These are phyloP conservation scores for Gastrolobium bilobum DNA, from an alignment of 306 rosid species.

Conservation along the genomic window DNA sequence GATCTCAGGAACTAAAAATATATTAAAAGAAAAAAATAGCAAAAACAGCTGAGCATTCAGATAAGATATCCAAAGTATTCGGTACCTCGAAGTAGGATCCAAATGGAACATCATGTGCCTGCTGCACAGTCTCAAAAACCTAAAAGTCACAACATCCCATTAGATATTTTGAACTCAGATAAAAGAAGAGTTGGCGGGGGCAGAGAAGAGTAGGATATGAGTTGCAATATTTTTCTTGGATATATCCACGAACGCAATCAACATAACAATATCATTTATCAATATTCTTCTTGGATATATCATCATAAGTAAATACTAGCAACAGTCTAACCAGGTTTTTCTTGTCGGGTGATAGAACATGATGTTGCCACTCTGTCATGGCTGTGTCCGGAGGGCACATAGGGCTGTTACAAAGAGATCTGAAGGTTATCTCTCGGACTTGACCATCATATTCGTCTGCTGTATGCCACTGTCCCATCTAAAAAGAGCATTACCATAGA, in stretches of 20 bases:
- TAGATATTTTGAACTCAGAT: constrained; percentile 6
- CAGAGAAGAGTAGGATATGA: neutral
- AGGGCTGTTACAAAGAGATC: constrained; percentile 93
- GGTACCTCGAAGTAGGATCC: constrained; percentile 94
- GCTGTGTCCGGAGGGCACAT: constrained; percentile 99
- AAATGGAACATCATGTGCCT: constrained; percentile 99
- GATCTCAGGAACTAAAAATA: constrained; percentile 28
- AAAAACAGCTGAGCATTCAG: constrained; percentile 11
- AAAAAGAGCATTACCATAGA: constrained; percentile 52
- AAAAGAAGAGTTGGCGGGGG: no score
- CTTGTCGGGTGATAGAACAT: constrained; percentile 80
- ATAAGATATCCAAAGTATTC: constrained; percentile 32
- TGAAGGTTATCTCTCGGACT: constrained; percentile 89
- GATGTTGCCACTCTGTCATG: constrained; percentile 98
- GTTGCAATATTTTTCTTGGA: neutral
- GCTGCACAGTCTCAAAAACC: constrained; percentile 97
- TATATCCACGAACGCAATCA: neutral
- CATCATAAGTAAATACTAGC: constrained; percentile 38
- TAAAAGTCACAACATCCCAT: constrained; percentile 49
- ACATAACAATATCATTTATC: constrained; percentile 16
- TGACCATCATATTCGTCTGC: constrained; percentile 96
- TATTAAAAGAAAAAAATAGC: constrained; percentile 25
- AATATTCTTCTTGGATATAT: constrained; percentile 7
- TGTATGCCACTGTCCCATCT: constrained; percentile 98
- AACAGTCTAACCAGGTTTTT: constrained; percentile 68